Evolutionary conservation across 495 filamentous ascomycete genomes (phyloP), one percentile per base, ranked within the genome.

Genomic region (Daldinia childiae): DNA sequence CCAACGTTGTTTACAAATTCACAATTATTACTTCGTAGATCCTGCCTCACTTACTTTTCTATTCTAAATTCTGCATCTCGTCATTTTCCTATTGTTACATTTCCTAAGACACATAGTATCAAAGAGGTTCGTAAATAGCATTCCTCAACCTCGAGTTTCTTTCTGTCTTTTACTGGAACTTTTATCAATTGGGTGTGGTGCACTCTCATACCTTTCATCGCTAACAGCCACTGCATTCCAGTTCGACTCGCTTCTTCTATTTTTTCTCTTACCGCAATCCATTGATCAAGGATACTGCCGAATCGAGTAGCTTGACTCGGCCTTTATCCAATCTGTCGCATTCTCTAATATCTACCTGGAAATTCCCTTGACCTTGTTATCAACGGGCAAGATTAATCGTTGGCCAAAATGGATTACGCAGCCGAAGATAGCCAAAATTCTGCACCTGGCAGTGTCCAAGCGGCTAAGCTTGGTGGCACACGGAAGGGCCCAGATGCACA

Each of bases 341-440:
- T 58, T 74, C 52, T 72, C 59, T 51, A 26, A 21, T 15, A 62
- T 60, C 30, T 59, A 26, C 29, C 27, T 48, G 52, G 27, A 30
- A 43, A 51, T n/a, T 56, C 6, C 30, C 30, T 3, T 5, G 39
- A 38, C 24, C 59, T 58, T 45, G 6, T 21, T 38, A 62, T 26
- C n/a, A 21, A 70, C 60, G 38, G 32, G 39, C 17, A 29, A 52
- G 45, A 24, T 65, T 62, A 12, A 55, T 59, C 43, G 3, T 19
- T 52, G 19, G 51, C 36, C 66, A 77, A 52, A 58, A 91, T 91
- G 87, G 87, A 91, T 66, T 91, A 86, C 81, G 80, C 79, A 61
- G 87, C 88, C 85, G 91, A 92, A 77, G 90, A 93, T 60, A 87
- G 81, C 34, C 91, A 93, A 79, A 93, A 91, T 78, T 84, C 90